Percentiles rank a stretch among this genome's conserved stretches.
phyloP scores from a whole-genome alignment of 2,329 filamentous ascomycete species.

The Keithomyces neogunnii region DNA sequence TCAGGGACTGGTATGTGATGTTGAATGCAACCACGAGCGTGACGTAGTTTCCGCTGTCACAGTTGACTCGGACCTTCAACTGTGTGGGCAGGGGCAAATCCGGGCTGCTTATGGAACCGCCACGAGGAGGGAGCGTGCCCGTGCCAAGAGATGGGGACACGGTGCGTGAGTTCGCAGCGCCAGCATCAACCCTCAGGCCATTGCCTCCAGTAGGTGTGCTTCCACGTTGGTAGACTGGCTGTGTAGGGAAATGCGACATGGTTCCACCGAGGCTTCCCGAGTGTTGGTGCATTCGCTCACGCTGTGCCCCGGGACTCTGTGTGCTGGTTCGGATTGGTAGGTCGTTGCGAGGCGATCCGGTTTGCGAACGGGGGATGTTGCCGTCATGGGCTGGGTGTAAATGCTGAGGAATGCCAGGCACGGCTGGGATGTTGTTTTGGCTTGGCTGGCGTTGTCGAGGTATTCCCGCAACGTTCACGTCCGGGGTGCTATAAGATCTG shows the following conservation, averaged over 20 bases:
- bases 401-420: conserved; percentile 70
- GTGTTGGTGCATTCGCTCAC: conserved; percentile 46
- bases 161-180: conserved; percentile 30
- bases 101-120: conserved; percentile 29
- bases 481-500: conserved; percentile 89
- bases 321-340: conserved; percentile 60
- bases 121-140: conserved; percentile 16
- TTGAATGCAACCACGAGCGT: conserved; percentile 95
- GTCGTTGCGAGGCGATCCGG: conserved; percentile 65
- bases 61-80: conserved; percentile 92
- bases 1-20: conserved; percentile 86
- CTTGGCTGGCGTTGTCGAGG: conserved; percentile 48
- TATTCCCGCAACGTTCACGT: conserved; percentile 68
- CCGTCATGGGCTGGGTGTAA: conserved; percentile 52
- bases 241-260: conserved; percentile 48
- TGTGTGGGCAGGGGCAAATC: conserved; percentile 58
- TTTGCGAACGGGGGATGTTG: conserved; percentile 69
- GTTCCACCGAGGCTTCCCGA: conserved; percentile 40
- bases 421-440: conserved; percentile 53
- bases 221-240: conserved; percentile 44
- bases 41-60: conserved; percentile 75
- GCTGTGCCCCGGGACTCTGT: conserved; percentile 61
- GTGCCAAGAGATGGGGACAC: conserved; percentile 39
- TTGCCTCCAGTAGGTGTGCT: conserved; percentile 26
- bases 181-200: conserved; percentile 30